Base-by-base conservation (phyloP, 2,329 filamentous ascomycete genomes). In the Pseudonectria buxi region DNA sequence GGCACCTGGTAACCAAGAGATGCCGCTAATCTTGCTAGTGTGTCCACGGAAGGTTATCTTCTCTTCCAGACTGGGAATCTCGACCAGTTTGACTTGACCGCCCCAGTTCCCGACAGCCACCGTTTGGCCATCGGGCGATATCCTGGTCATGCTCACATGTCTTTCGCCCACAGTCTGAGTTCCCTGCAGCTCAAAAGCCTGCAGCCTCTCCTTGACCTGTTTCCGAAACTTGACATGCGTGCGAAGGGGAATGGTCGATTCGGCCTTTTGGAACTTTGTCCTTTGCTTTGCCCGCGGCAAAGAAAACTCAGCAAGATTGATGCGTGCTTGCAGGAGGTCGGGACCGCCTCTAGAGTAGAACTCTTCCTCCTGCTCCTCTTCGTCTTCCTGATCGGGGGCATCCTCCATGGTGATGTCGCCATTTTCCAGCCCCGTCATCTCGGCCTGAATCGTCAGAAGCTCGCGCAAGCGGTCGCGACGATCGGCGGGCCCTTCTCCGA, bases 171-270 rank as follows among this genome's bases (percentile, higher is more conserved):
- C 87, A 39, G 87, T 90, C 62, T 98, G 92, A 56, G 86, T 94
- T 13, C 87, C 94, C 56, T 92, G 92, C 12, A 98, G 72, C 54
- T 96, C 90, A 47, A 95, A 94, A 1, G 72, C 82, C 46, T 82
- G 72, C 22, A 98, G 62, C 38, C 78, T 76, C 48, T 94, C 86
- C 63, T 94, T 95, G 58, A 96, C 74, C 16, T 78, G 78, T 59
- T 94, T 95, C 39, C 92, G 80, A 57, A 94, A 88, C 53, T 90
- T 92, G 57, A 95, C 84, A 55, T 98, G 92, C 4, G 86, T 92
- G 45, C 88, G 78, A 34, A 96, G 67, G 2, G 86, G 81, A 47
- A 96, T 95, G 1, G 74, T 79, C 14, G 86, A 78, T 58, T 96
- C 92, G 39, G 75, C 69, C 53, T 82, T 85, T 57, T 95, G 87